phyloP scores from a whole-genome alignment of 2,329 filamentous ascomycete species.

The Ascosphaera acerosa region DNA sequence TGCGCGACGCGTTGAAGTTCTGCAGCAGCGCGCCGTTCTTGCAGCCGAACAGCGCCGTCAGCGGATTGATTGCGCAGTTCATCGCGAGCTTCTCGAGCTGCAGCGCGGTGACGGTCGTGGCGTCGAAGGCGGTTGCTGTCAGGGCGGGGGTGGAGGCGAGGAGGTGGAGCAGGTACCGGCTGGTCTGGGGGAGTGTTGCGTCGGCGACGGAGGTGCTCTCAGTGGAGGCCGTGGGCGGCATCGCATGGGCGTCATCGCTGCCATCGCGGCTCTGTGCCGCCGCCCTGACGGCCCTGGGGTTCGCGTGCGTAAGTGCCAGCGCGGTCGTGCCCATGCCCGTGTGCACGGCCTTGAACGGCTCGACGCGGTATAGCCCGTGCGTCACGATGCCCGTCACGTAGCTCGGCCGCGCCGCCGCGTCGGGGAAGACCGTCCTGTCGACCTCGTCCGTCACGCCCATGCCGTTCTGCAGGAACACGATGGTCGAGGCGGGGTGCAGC shows the following conservation, averaged over 20 bases:
- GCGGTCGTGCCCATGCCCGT: constrained; percentile 33
- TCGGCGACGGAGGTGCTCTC: not conserved
- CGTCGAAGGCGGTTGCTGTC: constrained; percentile 30
- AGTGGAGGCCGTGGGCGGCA: not conserved
- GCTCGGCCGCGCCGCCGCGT: constrained; percentile 38
- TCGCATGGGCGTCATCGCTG: not conserved
- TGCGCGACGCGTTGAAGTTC: constrained; percentile 37
- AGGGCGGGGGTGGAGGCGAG: constrained; percentile 38
- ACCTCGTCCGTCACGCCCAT: constrained; percentile 64
- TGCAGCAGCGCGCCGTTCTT: constrained; percentile 44
- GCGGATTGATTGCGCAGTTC: constrained; percentile 50
- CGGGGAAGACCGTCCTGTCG: constrained; percentile 42
- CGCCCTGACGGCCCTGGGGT: constrained; percentile 8
- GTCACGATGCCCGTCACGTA: constrained; percentile 48
- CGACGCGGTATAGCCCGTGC: constrained; percentile 27
- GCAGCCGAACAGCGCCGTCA: constrained; percentile 56
- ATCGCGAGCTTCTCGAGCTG: constrained; percentile 62
- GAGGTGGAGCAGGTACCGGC: constrained; percentile 36
- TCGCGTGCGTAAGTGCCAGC: constrained; percentile 22
- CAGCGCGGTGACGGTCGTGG: constrained; percentile 37
- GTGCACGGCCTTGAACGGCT: constrained; percentile 29
- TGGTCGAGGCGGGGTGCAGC: constrained; percentile 39
- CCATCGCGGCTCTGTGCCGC: constrained; percentile 1
- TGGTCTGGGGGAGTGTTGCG: too few relatives aligned
- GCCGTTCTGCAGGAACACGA: constrained; percentile 57